Evolutionary conservation across 176 grass and related monocot species (phyloP), one percentile per base, ranked within the genome.

Genomic region (Carex myosuroides): DNA sequence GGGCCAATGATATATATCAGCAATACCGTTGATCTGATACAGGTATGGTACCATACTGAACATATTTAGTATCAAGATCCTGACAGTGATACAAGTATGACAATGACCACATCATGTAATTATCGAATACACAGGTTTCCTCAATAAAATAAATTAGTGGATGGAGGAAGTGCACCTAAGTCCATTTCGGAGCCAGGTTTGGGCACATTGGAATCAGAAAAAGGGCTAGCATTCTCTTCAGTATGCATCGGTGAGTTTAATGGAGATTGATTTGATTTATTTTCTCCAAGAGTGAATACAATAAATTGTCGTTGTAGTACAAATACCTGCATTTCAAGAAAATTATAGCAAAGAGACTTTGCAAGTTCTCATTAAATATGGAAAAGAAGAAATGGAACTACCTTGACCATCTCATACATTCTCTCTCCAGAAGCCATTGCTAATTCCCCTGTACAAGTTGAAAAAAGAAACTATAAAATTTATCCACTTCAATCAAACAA

Each of bases 261-360:
- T 76, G 93, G 85, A 54, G 87, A 87, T 37, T 91, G 90, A 24
- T 99, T 94, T 37, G 90, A 80, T 88, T 94, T 87, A 88, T 85
- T 88, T 88, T 92, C 87, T 85, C 90, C 93, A 54, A 89, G 79
- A 32, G 90, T 93, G 84, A 96, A 96, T 79, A 99, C 64, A 80
- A 96, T 82, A 90, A 99, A 91, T 88, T 99, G 93, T 82, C 83
- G 93, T 54, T 94, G 97, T 35, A 99, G 91, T 56, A 99, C 93
- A 89, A 99, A 99, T 88, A 85, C 90, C 93, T 99, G 93, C 33
- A 94, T 79, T 75, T 30, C n/a, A 63, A 14, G 73, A 88, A 66
- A 77, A 64, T 79, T 52, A 83, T 78, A 53, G 50, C 26, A 24
- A 85, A 85, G 3, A 46, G 6, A 77, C 6, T 57, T 56, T 63